These are phyloP conservation scores for Globisporangium echinulatum DNA, from an alignment of 352 stramenopile genomes.

Conservation along the genomic window DNA sequence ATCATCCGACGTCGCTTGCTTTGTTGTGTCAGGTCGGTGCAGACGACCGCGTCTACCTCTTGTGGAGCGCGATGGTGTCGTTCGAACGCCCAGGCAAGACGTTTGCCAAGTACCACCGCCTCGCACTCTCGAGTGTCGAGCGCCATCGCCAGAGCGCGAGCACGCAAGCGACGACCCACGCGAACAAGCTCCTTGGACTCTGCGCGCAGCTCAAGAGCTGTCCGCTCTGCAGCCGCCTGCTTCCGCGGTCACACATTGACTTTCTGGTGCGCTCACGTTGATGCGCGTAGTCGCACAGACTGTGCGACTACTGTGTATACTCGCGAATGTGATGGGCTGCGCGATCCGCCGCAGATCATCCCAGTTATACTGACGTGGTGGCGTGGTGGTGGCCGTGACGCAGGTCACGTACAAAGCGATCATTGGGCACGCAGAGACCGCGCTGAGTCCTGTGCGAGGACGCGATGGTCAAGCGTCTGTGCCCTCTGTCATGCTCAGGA, in stretches of 20 bases:
- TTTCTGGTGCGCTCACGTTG: constrained; percentile 25
- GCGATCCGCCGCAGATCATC: too few species aligned
- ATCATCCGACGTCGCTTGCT: not conserved
- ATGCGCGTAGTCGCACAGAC: not conserved
- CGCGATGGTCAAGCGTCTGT: constrained; percentile 15
- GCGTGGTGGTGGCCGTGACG: too few species aligned
- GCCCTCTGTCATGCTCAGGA: constrained; percentile 26
- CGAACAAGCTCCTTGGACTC: constrained; percentile 15
- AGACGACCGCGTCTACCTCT: constrained; percentile 58
- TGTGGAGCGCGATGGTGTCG: constrained; percentile 64
- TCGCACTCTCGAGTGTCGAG: constrained; percentile 26
- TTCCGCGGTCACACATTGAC: constrained; percentile 32
- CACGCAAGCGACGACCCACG: constrained; percentile 2
- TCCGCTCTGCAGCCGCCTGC: constrained; percentile 28
- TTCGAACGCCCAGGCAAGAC: constrained; percentile 39
- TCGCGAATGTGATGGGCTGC: too few species aligned
- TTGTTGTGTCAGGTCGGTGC: constrained; percentile 29
- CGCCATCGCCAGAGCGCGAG: constrained; percentile 2
- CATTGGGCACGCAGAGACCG: constrained; percentile 26
- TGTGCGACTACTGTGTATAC: too few species aligned
- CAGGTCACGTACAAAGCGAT: constrained; percentile 42
- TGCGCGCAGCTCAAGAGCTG: constrained; percentile 34
- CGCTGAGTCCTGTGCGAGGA: constrained; percentile 9
- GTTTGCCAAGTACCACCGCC: constrained; percentile 36
- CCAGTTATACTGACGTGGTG: too few species aligned